These are phyloP conservation scores for Lophiotrema nucula DNA, from an alignment of 495 filamentous ascomycete species.

Conservation along the genomic window DNA sequence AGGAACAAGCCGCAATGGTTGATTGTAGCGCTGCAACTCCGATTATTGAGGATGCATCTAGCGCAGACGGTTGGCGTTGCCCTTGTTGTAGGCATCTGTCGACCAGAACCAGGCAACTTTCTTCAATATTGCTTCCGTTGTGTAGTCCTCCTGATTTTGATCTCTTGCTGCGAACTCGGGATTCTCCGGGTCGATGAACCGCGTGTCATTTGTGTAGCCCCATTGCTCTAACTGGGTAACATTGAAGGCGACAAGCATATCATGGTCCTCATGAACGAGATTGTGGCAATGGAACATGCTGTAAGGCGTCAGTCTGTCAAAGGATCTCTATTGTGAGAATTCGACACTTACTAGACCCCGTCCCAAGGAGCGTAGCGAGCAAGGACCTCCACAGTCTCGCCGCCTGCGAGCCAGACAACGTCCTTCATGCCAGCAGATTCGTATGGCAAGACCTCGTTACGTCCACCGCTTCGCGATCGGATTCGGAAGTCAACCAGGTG, in stretches of 20 bases:
- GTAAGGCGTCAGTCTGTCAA: background rate
- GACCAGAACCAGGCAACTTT: constrained; percentile 30
- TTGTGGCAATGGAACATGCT: constrained; percentile 48
- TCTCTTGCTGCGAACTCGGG: constrained; percentile 21
- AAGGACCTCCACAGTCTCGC: constrained; percentile 47
- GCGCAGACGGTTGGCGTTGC: too few species aligned
- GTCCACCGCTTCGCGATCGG: constrained; percentile 45
- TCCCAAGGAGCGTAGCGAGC: constrained; percentile 51
- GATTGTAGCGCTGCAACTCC: too few species aligned
- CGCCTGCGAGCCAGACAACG: constrained; percentile 49
- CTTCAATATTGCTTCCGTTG: constrained; percentile 17
- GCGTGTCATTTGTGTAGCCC: constrained; percentile 49
- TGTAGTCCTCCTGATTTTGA: constrained; percentile 12
- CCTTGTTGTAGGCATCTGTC: constrained; percentile 23
- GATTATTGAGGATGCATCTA: too few species aligned
- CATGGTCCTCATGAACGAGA: constrained; percentile 59
- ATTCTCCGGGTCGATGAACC: constrained; percentile 46
- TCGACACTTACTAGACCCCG: constrained; percentile 47
- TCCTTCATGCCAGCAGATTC: constrained; percentile 54
- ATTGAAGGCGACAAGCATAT: constrained; percentile 63
- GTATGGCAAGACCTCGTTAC: constrained; percentile 46
- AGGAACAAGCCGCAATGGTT: too few species aligned
- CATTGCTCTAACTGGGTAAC: constrained; percentile 48
- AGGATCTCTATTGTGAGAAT: background rate
- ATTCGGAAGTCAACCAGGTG: constrained; percentile 61